Conservation (phyloP, 2,329 filamentous ascomycete genomes). For the Colletotrichum simmondsii region DNA sequence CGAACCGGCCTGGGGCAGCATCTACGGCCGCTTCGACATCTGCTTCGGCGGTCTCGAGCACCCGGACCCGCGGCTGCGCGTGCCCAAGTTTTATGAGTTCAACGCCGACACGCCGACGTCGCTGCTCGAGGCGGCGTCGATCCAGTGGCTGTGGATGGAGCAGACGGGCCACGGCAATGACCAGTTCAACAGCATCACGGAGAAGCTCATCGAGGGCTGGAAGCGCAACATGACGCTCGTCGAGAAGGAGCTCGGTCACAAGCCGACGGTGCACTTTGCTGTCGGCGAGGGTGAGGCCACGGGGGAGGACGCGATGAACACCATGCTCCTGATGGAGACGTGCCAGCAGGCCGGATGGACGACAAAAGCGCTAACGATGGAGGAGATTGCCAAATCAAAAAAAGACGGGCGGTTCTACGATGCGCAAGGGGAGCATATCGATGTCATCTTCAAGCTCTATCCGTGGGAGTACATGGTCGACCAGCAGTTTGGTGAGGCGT, state of each 20-base stretch:
- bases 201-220: background rate
- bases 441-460: conserved; percentile 14
- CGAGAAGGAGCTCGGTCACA: background rate
- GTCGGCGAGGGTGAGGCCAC: background rate
- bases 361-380: background rate
- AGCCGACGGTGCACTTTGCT: conserved; percentile 1
- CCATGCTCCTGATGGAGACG: conserved; percentile 13
- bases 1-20: conserved; percentile 14
- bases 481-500: background rate
- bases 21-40: conserved; percentile 17
- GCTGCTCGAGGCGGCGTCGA: background rate
- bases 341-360: conserved; percentile 8
- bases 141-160: conserved; percentile 16
- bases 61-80: background rate
- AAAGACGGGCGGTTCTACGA: background rate
- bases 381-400: background rate
- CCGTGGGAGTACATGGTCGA: conserved; percentile 12
- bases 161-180: conserved; percentile 12
- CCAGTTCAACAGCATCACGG: conserved; percentile 2
- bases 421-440: background rate
- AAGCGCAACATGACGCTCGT: conserved; percentile 2
- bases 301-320: background rate
- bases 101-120: conserved; percentile 16
- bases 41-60: conserved; percentile 15
- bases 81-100: conserved; percentile 18